These are phyloP conservation scores for Talaromyces sp. DNA, from an alignment of 2,329 filamentous ascomycete genomes.

Conservation along the genomic window DNA sequence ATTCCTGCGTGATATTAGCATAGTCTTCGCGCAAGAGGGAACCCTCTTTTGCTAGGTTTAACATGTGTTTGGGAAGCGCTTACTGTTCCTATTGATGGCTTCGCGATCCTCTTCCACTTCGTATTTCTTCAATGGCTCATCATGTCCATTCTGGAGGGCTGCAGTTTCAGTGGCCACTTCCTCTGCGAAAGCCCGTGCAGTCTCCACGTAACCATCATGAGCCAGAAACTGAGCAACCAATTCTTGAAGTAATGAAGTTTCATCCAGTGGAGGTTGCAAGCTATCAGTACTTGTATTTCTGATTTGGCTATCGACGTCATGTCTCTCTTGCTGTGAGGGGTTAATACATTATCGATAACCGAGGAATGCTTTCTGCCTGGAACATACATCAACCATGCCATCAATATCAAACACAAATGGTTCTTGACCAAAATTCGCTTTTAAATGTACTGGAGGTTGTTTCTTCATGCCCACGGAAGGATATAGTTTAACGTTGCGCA, in stretches of 20 bases:
- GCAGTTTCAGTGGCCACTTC: slow-evolving; percentile 76
- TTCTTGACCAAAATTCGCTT: slow-evolving; percentile 66
- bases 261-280: slow-evolving; percentile 67
- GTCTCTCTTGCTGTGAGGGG: slow-evolving; percentile 59
- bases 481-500: slow-evolving; percentile 48
- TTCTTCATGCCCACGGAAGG: slow-evolving; percentile 70
- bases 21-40: background rate
- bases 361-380: background rate
- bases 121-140: slow-evolving; percentile 57
- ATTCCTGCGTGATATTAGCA: slow-evolving; percentile 63
- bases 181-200: slow-evolving; percentile 81
- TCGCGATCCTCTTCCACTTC: slow-evolving; percentile 80
- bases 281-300: slow-evolving; percentile 59
- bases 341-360: slow-evolving; percentile 7
- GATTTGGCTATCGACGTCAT: slow-evolving; percentile 64
- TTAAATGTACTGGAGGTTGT: slow-evolving; percentile 58
- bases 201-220: slow-evolving; percentile 94
- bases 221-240: slow-evolving; percentile 86
- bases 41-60: background rate
- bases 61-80: slow-evolving; percentile 32
- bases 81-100: slow-evolving; percentile 83
- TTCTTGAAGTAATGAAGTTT: slow-evolving; percentile 78
- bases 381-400: slow-evolving; percentile 72
- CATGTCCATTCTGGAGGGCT: slow-evolving; percentile 64
- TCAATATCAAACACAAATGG: slow-evolving; percentile 93